phyloP scores from a whole-genome alignment of 495 filamentous ascomycete species.

The Penicillium maclennaniae region DNA sequence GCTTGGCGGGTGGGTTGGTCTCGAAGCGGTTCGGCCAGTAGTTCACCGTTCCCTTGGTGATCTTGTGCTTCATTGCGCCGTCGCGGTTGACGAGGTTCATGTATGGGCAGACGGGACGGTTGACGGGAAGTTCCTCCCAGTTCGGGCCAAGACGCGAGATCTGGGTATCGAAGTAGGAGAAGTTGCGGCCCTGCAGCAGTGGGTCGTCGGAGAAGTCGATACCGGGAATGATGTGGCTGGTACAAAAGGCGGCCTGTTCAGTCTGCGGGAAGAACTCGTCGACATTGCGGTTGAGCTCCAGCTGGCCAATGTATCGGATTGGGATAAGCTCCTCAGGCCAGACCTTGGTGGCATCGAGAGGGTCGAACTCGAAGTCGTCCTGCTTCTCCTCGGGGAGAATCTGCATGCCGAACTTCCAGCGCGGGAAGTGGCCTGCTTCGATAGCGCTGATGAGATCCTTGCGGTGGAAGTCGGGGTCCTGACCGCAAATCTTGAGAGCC shows the following conservation, averaged over 20 bases:
- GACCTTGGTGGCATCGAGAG: slow-evolving; percentile 86
- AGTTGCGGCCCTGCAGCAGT: slow-evolving; percentile 78
- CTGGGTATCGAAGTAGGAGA: slow-evolving; percentile 86
- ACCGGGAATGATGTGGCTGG: slow-evolving; percentile 78
- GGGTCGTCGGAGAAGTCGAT: slow-evolving; percentile 87
- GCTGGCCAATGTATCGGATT: slow-evolving; percentile 72
- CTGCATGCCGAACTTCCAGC: slow-evolving; percentile 84
- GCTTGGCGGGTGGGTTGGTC: slow-evolving; percentile 55
- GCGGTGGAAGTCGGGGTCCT: slow-evolving; percentile 86
- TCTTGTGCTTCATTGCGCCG: slow-evolving; percentile 41
- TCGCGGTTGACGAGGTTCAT: slow-evolving; percentile 49
- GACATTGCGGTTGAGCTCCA: slow-evolving; percentile 77
- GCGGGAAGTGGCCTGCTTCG: slow-evolving; percentile 59
- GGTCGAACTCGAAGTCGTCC: slow-evolving; percentile 85
- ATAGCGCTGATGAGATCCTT: slow-evolving; percentile 84
- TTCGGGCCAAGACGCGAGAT: slow-evolving; percentile 77
- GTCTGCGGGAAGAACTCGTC: slow-evolving; percentile 86
- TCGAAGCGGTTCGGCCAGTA: slow-evolving; percentile 86
- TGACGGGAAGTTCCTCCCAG: slow-evolving; percentile 84
- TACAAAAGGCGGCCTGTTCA: slow-evolving; percentile 81
- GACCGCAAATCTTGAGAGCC: slow-evolving; percentile 73
- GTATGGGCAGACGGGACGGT: slow-evolving; percentile 67
- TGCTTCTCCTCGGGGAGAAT: slow-evolving; percentile 64
- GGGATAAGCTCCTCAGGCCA: slow-evolving; percentile 86
- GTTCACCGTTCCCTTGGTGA: slow-evolving; percentile 69